Evolutionary conservation across 257 asterid genomes (phyloP).

Genomic region (Fraxinus pennsylvanica): DNA sequence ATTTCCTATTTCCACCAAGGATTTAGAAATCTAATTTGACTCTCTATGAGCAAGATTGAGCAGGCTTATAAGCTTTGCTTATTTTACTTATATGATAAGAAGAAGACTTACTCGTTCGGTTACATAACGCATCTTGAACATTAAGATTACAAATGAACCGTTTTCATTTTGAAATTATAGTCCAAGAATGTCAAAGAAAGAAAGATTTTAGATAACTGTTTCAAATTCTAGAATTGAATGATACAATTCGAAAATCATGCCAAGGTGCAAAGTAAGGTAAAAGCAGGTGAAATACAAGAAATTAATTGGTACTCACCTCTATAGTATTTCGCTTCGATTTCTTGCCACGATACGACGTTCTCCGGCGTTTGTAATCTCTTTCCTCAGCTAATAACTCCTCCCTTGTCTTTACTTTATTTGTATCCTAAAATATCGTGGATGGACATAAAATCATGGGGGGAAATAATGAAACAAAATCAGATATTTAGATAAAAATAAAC

Average conservation of each 20-base stretch:
- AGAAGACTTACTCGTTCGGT: neutral
- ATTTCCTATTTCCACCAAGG: neutral
- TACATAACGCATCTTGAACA: neutral
- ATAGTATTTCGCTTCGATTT: conserved; percentile 66
- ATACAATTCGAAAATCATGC: neutral
- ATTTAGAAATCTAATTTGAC: neutral
- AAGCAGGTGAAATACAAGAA: neutral
- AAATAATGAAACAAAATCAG: neutral
- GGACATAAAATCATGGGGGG: neutral
- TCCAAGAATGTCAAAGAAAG: neutral
- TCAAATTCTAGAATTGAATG: neutral
- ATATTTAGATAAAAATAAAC: neutral
- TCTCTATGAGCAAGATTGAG: neutral
- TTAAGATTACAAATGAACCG: neutral
- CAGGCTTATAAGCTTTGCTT: neutral
- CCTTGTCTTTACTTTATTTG: conserved; percentile 63
- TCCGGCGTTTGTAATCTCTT: conserved; percentile 95
- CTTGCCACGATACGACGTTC: conserved; percentile 96
- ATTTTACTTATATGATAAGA: neutral
- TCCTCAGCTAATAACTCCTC: conserved; percentile 97
- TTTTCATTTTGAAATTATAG: neutral
- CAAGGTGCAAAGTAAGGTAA: neutral
- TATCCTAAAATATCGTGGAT: conserved; percentile 42
- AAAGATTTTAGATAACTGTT: neutral
- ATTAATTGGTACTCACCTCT: conserved; percentile 44